These are phyloP conservation scores for Filobasidium wieringae DNA, from an alignment of 768 basidiomycete genomes.

Conservation along the genomic window DNA sequence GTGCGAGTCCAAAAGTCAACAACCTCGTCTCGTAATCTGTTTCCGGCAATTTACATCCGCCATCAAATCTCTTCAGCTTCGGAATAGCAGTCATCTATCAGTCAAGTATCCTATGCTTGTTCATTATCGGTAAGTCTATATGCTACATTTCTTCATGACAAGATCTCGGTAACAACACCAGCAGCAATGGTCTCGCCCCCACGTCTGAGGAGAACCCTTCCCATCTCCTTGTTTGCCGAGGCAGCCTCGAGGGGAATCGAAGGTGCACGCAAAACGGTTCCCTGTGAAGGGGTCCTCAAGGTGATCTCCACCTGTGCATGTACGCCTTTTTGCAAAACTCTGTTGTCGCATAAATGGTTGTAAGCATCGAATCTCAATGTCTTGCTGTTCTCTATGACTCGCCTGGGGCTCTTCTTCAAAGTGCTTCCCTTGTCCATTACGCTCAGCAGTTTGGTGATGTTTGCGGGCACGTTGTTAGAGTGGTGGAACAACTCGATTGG, in stretches of 20 bases:
- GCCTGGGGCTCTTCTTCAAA: conserved; percentile 72
- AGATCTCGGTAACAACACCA: conserved; percentile 43
- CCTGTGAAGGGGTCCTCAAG: conserved; percentile 50
- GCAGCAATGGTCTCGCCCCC: conserved; percentile 91
- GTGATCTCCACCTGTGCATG: conserved; percentile 80
- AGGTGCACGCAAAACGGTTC: conserved; percentile 44
- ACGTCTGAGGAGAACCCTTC: conserved; percentile 70
- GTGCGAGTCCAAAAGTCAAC: too few relatives aligned
- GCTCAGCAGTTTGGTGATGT: conserved; percentile 65
- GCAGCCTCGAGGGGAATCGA: conserved; percentile 81
- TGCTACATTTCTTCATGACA: too few relatives aligned
- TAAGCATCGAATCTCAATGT: neutral
- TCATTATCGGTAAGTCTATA: too few relatives aligned
- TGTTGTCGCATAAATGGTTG: conserved; percentile 28
- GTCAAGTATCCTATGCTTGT: too few relatives aligned
- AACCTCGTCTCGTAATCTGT: too few relatives aligned
- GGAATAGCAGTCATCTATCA: too few relatives aligned
- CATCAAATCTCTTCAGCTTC: too few relatives aligned
- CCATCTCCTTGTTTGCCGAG: conserved; percentile 86
- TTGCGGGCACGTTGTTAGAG: conserved; percentile 81
- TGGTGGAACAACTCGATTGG: conserved; percentile 94
- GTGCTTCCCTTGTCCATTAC: conserved; percentile 70
- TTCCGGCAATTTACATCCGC: too few relatives aligned
- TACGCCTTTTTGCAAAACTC: conserved; percentile 69
- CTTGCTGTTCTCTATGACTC: too few relatives aligned